phyloP scores from a whole-genome alignment of 495 filamentous ascomycete species.

The Penicillium robsamsonii region DNA sequence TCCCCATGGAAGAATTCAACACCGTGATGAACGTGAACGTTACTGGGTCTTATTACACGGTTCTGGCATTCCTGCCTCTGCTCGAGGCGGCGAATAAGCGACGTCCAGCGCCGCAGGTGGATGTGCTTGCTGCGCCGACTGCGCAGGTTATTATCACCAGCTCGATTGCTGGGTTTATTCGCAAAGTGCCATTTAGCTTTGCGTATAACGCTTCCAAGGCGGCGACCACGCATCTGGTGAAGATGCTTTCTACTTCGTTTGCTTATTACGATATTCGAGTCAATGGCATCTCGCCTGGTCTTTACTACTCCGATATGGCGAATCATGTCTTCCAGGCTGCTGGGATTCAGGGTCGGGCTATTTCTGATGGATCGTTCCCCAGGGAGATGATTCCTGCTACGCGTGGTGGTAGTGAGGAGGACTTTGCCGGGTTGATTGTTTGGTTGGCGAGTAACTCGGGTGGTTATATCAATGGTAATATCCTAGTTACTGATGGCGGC shows the following conservation, averaged over 20 bases:
- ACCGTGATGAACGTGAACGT: slow-evolving; percentile 59
- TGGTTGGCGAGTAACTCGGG: slow-evolving; percentile 63
- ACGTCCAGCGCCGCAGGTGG: slow-evolving; percentile 30
- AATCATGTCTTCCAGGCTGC: slow-evolving; percentile 25
- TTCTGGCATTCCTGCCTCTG: slow-evolving; percentile 61
- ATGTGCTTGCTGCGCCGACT: slow-evolving; percentile 45
- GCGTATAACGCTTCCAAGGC: slow-evolving; percentile 67
- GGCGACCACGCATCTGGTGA: slow-evolving; percentile 61
- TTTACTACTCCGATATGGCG: slow-evolving; percentile 66
- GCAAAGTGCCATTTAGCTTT: slow-evolving; percentile 53
- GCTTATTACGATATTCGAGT: slow-evolving; percentile 58
- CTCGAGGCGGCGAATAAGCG: slow-evolving; percentile 61
- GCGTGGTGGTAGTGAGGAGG: slow-evolving; percentile 54
- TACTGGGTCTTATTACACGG: slow-evolving; percentile 60
- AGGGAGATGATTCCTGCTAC: slow-evolving; percentile 50
- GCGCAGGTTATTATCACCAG: slow-evolving; percentile 65
- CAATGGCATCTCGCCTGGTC: slow-evolving; percentile 66
- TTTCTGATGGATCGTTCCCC: slow-evolving; percentile 44
- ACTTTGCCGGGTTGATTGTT: slow-evolving; percentile 62
- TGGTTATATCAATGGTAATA: slow-evolving; percentile 57
- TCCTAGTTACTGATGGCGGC: slow-evolving; percentile 61
- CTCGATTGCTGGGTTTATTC: slow-evolving; percentile 60
- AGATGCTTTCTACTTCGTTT: slow-evolving; percentile 54
- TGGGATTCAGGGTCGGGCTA: slow-evolving; percentile 20
- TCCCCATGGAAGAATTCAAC: slow-evolving; percentile 57